A percentile compares a stretch with the other conserved stretches of the same genome.
Conservation (phyloP, 2,329 filamentous ascomycete species). For the Xylaria sp. region DNA sequence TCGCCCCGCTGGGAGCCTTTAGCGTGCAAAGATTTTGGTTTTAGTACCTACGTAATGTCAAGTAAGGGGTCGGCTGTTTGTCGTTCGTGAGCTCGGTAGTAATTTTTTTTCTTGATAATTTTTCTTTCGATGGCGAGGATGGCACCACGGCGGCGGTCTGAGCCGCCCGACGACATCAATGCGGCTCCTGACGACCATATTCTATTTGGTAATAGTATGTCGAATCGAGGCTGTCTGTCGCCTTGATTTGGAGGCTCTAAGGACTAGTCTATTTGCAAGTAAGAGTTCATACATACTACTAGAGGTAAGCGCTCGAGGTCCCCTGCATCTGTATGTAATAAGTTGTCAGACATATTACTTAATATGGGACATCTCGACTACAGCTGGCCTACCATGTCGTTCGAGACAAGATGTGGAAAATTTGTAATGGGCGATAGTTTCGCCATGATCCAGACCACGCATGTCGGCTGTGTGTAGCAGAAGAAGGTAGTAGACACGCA, state of each 20-base stretch:
- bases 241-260: slow-evolving; percentile 8
- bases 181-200: slow-evolving; percentile 17
- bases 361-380: slow-evolving; percentile 1
- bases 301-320: background rate
- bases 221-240: slow-evolving; percentile 18
- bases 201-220: background rate
- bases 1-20: background rate
- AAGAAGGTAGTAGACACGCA: background rate
- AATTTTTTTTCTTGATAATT: slow-evolving; percentile 8
- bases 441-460: background rate
- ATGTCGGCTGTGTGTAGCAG: background rate
- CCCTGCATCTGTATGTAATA: slow-evolving; percentile 10
- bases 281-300: background rate
- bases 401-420: slow-evolving; percentile 1
- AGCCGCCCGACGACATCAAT: slow-evolving; percentile 14
- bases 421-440: slow-evolving; percentile 10
- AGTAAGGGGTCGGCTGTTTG: slow-evolving; percentile 15
- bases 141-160: slow-evolving; percentile 16
- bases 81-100: slow-evolving; percentile 9
- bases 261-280: too few species aligned
- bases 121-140: slow-evolving; percentile 17
- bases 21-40: slow-evolving; percentile 1
- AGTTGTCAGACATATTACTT: background rate
- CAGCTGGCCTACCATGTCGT: background rate
- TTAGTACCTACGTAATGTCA: slow-evolving; percentile 26